Conservation (phyloP, 805 yeast genomes). For the Yarrowia alimentaria region DNA sequence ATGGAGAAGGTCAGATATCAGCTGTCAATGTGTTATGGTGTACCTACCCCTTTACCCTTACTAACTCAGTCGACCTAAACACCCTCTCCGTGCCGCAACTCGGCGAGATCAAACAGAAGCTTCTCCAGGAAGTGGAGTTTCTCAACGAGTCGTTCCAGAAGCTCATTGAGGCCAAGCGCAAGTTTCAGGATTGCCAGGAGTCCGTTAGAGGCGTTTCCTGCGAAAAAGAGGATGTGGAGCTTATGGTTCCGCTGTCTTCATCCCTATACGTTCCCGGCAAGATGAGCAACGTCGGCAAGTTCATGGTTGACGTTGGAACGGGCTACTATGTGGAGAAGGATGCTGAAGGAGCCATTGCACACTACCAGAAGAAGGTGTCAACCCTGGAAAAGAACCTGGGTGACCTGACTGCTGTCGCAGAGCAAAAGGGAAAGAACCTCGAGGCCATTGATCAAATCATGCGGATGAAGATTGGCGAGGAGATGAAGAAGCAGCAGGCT, state of each 20-base stretch:
- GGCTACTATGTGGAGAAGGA: slow-evolving; percentile 89
- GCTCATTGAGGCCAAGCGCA: slow-evolving; percentile 73
- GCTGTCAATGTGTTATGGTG: not conserved
- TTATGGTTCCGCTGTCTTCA: slow-evolving; percentile 84
- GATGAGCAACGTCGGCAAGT: slow-evolving; percentile 60
- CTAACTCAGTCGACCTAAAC: slow-evolving; percentile 56
- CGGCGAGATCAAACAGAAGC: slow-evolving; percentile 73
- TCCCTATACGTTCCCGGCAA: slow-evolving; percentile 89
- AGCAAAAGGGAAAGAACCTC: slow-evolving; percentile 65
- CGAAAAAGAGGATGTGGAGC: slow-evolving; percentile 40
- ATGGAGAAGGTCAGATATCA: too few relatives aligned
- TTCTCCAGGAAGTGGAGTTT: slow-evolving; percentile 84
- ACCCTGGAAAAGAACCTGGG: slow-evolving; percentile 71
- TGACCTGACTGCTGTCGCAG: slow-evolving; percentile 71
- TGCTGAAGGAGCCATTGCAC: slow-evolving; percentile 61
- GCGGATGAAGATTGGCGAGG: slow-evolving; percentile 20
- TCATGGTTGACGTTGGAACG: slow-evolving; percentile 92
- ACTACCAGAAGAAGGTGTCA: slow-evolving; percentile 68
- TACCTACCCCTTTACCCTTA: not conserved
- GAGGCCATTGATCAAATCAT: slow-evolving; percentile 53
- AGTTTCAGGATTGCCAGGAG: slow-evolving; percentile 74
- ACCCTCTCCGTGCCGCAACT: slow-evolving; percentile 81
- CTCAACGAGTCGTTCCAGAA: slow-evolving; percentile 82
- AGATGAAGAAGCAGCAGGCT: slow-evolving; percentile 26
- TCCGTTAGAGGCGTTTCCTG: slow-evolving; percentile 59